A percentile compares a stretch with the other conserved stretches of the same genome.
phyloP scores from a whole-genome alignment of 1,139 yeast species.

The Kodamaea alishanica region DNA sequence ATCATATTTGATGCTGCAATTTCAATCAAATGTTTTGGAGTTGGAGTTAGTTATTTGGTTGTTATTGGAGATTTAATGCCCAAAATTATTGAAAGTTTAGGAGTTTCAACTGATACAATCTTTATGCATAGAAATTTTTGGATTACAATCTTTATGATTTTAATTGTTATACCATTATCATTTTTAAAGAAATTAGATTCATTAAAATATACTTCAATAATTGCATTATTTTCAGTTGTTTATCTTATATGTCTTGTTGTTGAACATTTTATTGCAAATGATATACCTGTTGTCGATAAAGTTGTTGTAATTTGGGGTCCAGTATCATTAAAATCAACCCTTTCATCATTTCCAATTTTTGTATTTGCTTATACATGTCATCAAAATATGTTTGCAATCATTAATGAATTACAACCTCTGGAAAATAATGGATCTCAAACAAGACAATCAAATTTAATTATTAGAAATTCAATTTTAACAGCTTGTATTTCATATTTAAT shows the following conservation, averaged over 20 bases:
- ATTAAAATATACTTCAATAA: conserved; percentile 75
- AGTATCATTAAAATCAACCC: conserved; percentile 32
- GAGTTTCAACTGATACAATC: conserved; percentile 18
- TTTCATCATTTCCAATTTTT: conserved; percentile 73
- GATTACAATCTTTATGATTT: conserved; percentile 58
- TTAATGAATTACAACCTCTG: conserved; percentile 58
- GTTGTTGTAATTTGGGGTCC: conserved; percentile 37
- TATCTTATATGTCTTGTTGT: conserved; percentile 75
- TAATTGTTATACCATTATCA: conserved; percentile 69
- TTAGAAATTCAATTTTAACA: conserved; percentile 55
- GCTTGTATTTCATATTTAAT: conserved; percentile 58
- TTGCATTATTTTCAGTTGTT: conserved; percentile 80
- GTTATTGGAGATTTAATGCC: conserved; percentile 92
- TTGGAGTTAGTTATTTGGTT: conserved; percentile 82
- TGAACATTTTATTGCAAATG: conserved; percentile 51
- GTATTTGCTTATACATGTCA: conserved; percentile 95
- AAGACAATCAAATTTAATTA: conserved; percentile 51
- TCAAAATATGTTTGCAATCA: conserved; percentile 87
- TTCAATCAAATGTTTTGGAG: conserved; percentile 77
- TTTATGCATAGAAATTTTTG: conserved; percentile 57
- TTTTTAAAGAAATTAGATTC: conserved; percentile 75
- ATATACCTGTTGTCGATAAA: conserved; percentile 22
- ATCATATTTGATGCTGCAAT: conserved; percentile 48
- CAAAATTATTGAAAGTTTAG: conserved; percentile 52
- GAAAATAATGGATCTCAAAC: conserved; percentile 44